phyloP scores from a whole-genome alignment of 345 rosid species.

The Gossypium ekmanianum region DNA sequence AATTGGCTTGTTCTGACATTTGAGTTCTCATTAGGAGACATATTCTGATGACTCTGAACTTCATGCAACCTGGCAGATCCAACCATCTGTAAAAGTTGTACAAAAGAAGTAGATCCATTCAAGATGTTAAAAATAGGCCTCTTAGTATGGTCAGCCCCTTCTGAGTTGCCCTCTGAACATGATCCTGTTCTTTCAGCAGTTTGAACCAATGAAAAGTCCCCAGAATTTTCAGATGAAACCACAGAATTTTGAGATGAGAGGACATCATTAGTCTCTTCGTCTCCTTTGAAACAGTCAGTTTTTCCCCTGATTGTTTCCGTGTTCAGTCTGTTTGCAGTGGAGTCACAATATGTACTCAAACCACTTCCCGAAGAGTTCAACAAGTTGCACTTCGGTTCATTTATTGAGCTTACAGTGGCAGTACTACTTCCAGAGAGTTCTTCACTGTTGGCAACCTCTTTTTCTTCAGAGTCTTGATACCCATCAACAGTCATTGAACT shows the following conservation, averaged over 20 bases:
- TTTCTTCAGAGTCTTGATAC: conserved; percentile 40
- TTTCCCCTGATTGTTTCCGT: conserved; percentile 23
- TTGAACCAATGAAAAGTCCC: conserved; percentile 36
- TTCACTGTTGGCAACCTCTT: conserved; percentile 43
- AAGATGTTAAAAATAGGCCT: conserved; percentile 22
- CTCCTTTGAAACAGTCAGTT: conserved; percentile 17
- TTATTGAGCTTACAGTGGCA: conserved; percentile 28
- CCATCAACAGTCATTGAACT: conserved; percentile 39
- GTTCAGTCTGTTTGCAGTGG: conserved; percentile 28
- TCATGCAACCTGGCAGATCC: conserved; percentile 34
- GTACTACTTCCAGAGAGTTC: conserved; percentile 42
- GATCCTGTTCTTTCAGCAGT: conserved; percentile 48
- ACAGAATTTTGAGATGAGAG: conserved; percentile 57
- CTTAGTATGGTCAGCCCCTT: conserved; percentile 28
- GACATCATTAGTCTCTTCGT: conserved; percentile 21
- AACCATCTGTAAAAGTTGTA: conserved; percentile 55
- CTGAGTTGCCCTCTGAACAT: conserved; percentile 45
- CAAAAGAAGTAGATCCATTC: conserved; percentile 30
- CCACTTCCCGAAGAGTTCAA: conserved; percentile 23
- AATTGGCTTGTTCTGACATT: conserved; percentile 19
- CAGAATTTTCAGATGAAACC: conserved; percentile 46
- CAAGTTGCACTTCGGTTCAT: conserved; percentile 31
- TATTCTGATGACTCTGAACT: conserved; percentile 24
- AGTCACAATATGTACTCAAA: conserved; percentile 26
- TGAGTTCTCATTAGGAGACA: conserved; percentile 27